A percentile compares a stretch with the other conserved stretches of the same genome.
Evolutionary conservation across 768 basidiomycete species (phyloP).

Genomic region (Grammothele lineata): DNA sequence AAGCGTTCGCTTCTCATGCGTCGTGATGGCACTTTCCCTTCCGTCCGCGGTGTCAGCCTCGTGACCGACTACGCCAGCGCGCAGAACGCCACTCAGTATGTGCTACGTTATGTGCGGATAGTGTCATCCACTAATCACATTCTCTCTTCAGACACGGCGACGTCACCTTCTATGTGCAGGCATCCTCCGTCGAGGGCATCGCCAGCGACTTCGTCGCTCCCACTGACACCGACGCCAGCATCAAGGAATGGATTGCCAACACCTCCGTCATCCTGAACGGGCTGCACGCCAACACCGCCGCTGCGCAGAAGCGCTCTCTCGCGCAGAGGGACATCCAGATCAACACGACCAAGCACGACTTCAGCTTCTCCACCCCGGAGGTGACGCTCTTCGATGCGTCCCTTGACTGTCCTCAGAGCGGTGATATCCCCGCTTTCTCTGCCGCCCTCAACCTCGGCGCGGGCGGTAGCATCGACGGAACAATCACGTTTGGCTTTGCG

Average conservation of each 20-base stretch:
- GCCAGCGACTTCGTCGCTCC: no score
- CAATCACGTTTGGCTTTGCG: constrained; percentile 34
- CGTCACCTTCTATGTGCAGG: not conserved
- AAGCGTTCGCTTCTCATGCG: constrained; percentile 28
- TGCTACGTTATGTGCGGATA: no score
- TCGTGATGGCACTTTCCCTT: constrained; percentile 33
- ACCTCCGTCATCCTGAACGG: no score
- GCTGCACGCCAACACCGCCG: no score
- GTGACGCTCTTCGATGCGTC: constrained; percentile 14
- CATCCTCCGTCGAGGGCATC: no score
- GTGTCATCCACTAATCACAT: no score
- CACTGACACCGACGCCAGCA: no score
- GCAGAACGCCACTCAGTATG: not conserved
- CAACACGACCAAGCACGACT: constrained; percentile 14
- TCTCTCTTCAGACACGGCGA: not conserved
- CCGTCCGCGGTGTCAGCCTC: constrained; percentile 36
- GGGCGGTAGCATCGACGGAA: constrained; percentile 29
- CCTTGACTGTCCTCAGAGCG: constrained; percentile 16
- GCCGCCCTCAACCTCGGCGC: constrained; percentile 20
- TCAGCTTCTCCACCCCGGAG: not conserved
- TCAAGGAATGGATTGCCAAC: no score
- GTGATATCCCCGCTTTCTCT: constrained; percentile 11
- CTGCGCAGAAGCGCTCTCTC: no score
- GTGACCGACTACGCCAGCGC: constrained; percentile 35
- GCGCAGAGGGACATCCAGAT: constrained; percentile 4